phyloP scores from a whole-genome alignment of 140 eudicot species.

The Senecio squalidus region DNA sequence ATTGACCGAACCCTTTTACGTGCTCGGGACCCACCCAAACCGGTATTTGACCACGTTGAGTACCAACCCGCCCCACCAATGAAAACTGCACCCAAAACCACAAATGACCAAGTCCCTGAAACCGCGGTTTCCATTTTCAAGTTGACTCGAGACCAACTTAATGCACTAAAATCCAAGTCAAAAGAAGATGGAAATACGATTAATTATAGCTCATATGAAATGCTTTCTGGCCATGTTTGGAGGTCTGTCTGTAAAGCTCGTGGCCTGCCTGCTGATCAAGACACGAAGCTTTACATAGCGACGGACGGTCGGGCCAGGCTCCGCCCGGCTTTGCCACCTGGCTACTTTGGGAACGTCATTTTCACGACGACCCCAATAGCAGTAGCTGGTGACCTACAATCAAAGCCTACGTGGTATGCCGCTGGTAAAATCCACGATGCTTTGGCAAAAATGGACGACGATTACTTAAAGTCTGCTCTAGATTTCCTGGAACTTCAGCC shows the following conservation, averaged over 20 bases:
- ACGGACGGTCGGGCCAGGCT: constrained; percentile 79
- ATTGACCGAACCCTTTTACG: constrained; percentile 70
- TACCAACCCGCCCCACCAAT: constrained; percentile 70
- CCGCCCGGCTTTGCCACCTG: constrained; percentile 56
- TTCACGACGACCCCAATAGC: constrained; percentile 72
- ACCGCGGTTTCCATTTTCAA: constrained; percentile 55
- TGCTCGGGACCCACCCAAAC: constrained; percentile 72
- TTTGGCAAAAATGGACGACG: constrained; percentile 57
- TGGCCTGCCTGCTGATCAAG: constrained; percentile 64
- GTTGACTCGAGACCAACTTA: constrained; percentile 63
- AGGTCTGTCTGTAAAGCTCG: constrained; percentile 70
- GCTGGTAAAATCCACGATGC: constrained; percentile 66
- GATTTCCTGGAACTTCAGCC: constrained; percentile 86
- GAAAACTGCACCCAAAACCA: constrained; percentile 23
- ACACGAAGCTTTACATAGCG: constrained; percentile 67
- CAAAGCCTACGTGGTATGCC: constrained; percentile 69
- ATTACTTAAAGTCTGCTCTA: constrained; percentile 70
- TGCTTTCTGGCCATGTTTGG: constrained; percentile 93
- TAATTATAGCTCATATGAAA: constrained; percentile 68
- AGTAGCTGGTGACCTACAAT: constrained; percentile 56
- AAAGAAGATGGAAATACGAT: constrained; percentile 62
- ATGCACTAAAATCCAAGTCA: constrained; percentile 61
- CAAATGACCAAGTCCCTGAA: constrained; percentile 30
- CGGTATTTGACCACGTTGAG: constrained; percentile 63
- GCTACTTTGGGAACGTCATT: constrained; percentile 78